These are phyloP conservation scores for Ceratocystis cubensis DNA, from an alignment of 2,329 filamentous ascomycete species.

Conservation along the genomic window DNA sequence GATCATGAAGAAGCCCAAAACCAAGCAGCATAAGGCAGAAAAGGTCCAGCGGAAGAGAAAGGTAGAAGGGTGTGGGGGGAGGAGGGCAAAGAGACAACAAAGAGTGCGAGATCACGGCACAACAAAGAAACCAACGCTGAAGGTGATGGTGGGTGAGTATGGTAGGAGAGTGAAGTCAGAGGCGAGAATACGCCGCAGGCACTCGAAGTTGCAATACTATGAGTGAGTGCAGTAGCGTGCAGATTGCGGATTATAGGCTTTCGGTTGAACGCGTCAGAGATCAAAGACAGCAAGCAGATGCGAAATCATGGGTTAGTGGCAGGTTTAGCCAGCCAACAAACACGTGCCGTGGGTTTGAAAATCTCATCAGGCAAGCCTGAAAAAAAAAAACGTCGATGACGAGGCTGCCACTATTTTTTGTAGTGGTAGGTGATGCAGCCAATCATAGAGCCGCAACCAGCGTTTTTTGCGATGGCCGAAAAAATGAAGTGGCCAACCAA, in stretches of 20 bases:
- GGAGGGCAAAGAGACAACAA: not conserved
- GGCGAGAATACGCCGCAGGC: too few species aligned
- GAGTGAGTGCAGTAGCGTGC: not conserved
- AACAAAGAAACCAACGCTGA: too few species aligned
- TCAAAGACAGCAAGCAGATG: not conserved
- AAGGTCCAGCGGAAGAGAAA: too few species aligned
- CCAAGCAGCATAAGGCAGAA: not conserved
- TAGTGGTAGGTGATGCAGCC: not conserved
- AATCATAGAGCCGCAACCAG: not conserved
- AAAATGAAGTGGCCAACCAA: not conserved
- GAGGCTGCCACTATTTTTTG: constrained; percentile 8
- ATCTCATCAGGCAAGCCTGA: not conserved
- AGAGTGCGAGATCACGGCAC: not conserved
- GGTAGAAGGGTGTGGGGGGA: not conserved
- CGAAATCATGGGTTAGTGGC: not conserved
- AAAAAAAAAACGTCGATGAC: not conserved
- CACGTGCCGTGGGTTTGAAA: constrained; percentile 2
- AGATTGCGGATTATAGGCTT: not conserved
- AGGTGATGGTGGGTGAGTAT: too few species aligned
- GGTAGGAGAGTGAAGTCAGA: too few species aligned
- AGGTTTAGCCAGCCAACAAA: not conserved
- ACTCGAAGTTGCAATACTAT: not conserved
- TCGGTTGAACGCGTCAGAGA: not conserved
- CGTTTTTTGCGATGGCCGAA: not conserved
- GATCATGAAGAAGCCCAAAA: constrained; percentile 15